A percentile compares a stretch with the other conserved stretches of the same genome.
phyloP scores from a whole-genome alignment of 2,329 filamentous ascomycete genomes.

The Colletotrichum melonis region DNA sequence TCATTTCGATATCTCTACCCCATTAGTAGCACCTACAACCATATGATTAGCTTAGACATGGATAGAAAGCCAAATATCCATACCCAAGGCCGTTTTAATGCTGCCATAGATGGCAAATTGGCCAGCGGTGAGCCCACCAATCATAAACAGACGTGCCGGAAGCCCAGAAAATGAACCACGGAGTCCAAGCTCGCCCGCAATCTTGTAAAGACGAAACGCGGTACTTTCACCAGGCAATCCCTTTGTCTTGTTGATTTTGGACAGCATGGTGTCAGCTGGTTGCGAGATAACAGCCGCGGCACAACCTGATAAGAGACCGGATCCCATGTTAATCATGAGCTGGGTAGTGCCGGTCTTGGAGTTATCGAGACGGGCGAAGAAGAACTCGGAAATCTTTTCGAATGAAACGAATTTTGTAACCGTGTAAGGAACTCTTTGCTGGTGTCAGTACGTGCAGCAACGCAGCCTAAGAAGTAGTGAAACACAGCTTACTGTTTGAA shows the following conservation, averaged over 20 bases:
- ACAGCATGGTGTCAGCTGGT: constrained; percentile 92
- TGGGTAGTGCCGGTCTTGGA: constrained; percentile 72
- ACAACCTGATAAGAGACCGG: constrained; percentile 70
- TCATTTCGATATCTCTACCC: neutral
- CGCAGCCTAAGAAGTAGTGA: neutral
- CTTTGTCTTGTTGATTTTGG: constrained; percentile 96
- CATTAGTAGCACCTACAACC: neutral
- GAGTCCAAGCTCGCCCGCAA: constrained; percentile 84
- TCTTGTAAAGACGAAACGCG: constrained; percentile 84
- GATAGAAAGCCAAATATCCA: neutral
- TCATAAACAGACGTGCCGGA: constrained; percentile 72
- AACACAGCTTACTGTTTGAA: constrained; percentile 77
- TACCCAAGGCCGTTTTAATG: neutral
- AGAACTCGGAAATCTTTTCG: constrained; percentile 84
- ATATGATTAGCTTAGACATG: neutral
- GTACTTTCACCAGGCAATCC: constrained; percentile 88
- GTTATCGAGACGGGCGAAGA: constrained; percentile 80
- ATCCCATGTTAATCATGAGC: constrained; percentile 81
- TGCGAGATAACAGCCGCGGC: constrained; percentile 88
- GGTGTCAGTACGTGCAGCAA: neutral
- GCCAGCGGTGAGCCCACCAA: constrained; percentile 79
- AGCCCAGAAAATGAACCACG: constrained; percentile 84
- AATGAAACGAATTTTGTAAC: constrained; percentile 95
- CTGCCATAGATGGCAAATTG: constrained; percentile 86
- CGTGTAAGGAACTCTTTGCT: constrained; percentile 84